Percentiles rank a stretch among this genome's conserved stretches.
Conservation (phyloP, 2,329 filamentous ascomycete species). For the Talaromyces islandicus region DNA sequence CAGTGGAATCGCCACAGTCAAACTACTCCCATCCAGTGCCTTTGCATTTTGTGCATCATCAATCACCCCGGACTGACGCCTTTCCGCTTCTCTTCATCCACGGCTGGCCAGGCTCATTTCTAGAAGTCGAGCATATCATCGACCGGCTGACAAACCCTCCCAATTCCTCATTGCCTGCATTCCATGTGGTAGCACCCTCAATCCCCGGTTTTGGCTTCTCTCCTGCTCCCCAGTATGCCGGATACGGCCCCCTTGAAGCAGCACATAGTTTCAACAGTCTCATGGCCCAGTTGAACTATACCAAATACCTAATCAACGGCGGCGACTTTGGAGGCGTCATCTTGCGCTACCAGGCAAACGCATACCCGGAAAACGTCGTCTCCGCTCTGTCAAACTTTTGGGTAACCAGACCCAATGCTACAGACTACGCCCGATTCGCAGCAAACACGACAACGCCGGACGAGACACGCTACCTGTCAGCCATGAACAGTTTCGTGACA, state of each 20-base stretch:
- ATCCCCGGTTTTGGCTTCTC: conserved; percentile 19
- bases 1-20: not conserved
- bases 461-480: not conserved
- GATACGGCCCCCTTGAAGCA: not conserved
- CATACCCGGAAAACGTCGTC: not conserved
- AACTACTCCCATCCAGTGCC: not conserved
- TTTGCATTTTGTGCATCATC: conserved; percentile 19
- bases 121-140: conserved; percentile 26
- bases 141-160: conserved; percentile 17
- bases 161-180: conserved; percentile 13
- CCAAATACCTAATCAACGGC: not conserved
- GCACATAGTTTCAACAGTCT: not conserved
- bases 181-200: conserved; percentile 23
- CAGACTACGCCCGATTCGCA: not conserved
- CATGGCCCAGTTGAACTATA: not conserved
- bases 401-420: not conserved
- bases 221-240: not conserved
- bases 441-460: not conserved
- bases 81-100: conserved; percentile 30
- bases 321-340: not conserved
- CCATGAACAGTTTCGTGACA: too few species aligned
- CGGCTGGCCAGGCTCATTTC: conserved; percentile 32
- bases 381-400: not conserved
- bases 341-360: not conserved
- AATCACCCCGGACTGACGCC: conserved; percentile 19